phyloP scores from a whole-genome alignment of 2,329 filamentous ascomycete genomes.

The Thelonectria discophora region DNA sequence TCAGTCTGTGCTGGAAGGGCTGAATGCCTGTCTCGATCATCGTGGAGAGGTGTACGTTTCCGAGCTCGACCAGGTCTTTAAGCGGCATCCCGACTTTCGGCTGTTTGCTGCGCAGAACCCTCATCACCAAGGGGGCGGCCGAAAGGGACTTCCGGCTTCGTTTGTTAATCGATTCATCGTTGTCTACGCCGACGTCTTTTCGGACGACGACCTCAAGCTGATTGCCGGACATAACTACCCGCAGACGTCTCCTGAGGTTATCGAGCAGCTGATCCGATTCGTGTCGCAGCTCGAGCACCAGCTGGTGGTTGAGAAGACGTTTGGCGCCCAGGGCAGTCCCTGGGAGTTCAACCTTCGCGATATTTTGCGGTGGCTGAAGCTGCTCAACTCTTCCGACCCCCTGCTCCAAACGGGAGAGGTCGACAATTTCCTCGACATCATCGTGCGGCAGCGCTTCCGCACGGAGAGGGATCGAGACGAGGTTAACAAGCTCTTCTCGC shows the following conservation, averaged over 20 bases:
- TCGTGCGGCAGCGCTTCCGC: conserved; percentile 90
- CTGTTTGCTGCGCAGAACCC: conserved; percentile 98
- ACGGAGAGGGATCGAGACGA: conserved; percentile 71
- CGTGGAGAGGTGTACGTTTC: conserved; percentile 95
- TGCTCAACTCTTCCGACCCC: conserved; percentile 62
- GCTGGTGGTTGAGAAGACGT: conserved; percentile 67
- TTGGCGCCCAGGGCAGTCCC: conserved; percentile 74
- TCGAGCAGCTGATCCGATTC: conserved; percentile 77
- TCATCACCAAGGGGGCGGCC: conserved; percentile 93
- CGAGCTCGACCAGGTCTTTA: conserved; percentile 93
- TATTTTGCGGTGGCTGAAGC: conserved; percentile 84
- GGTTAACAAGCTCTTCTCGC: conserved; percentile 71
- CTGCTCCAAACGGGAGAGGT: conserved; percentile 68
- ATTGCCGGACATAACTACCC: conserved; percentile 86
- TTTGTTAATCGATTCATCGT: conserved; percentile 99
- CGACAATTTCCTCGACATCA: conserved; percentile 80
- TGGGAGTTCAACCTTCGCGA: conserved; percentile 98
- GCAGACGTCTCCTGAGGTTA: conserved; percentile 63
- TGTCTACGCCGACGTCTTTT: conserved; percentile 94
- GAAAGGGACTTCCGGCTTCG: conserved; percentile 92
- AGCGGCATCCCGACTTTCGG: conserved; percentile 87
- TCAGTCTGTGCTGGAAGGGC: conserved; percentile 92
- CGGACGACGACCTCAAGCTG: conserved; percentile 77
- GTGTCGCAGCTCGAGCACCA: conserved; percentile 81
- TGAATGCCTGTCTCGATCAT: conserved; percentile 97